phyloP scores from a whole-genome alignment of 257 asterid species.

The Scutellaria barbata region DNA sequence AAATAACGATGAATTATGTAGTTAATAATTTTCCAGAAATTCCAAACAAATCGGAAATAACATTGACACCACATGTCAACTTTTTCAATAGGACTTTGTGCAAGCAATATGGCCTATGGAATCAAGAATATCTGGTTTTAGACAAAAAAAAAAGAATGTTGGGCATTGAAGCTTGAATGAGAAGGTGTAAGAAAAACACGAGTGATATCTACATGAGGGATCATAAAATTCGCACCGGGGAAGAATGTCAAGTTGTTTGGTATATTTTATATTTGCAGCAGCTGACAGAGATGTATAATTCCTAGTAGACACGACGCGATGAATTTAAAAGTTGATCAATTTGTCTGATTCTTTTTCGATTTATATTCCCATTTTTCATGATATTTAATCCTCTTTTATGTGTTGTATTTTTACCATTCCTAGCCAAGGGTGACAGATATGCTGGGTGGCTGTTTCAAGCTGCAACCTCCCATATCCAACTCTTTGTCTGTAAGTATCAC shows the following conservation, averaged over 20 bases:
- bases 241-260: constrained; percentile 25
- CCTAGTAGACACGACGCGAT: background rate
- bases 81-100: too few relatives aligned
- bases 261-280: constrained; percentile 23
- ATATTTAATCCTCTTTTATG: constrained; percentile 30
- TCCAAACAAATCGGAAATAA: too few relatives aligned
- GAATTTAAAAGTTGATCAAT: constrained; percentile 13
- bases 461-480: constrained; percentile 35
- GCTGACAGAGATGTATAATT: constrained; percentile 30
- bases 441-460: constrained; percentile 56
- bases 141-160: background rate
- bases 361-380: background rate
- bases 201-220: background rate
- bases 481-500: constrained; percentile 49
- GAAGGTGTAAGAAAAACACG: background rate
- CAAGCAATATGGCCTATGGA: too few relatives aligned
- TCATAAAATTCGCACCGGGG: background rate
- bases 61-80: too few relatives aligned
- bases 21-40: too few relatives aligned
- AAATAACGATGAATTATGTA: too few relatives aligned
- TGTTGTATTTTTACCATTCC: too few relatives aligned
- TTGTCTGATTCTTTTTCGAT: constrained; percentile 32
- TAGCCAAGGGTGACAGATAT: constrained; percentile 20
- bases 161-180: background rate
- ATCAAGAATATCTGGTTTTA: background rate